Evolutionary conservation across 169 alveolate genomes (phyloP), one percentile per base, ranked within the genome.

Genomic region (Babesia sp.): DNA sequence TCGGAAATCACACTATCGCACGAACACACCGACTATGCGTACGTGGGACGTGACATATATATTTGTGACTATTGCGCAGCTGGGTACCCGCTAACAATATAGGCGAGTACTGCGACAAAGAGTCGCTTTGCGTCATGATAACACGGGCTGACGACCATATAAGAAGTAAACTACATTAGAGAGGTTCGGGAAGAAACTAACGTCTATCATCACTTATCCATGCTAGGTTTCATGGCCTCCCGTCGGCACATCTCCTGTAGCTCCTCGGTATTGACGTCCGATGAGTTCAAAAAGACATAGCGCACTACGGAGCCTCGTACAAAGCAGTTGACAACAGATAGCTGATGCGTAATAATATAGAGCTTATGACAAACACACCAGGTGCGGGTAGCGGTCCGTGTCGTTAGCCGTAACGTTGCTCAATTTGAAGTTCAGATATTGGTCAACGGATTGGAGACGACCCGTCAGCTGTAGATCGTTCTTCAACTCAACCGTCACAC

Each of bases 241-340:
- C 92, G 93, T 71, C 94, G 90, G 64, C 98, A 95, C 51, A 95
- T 94, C 54, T 93, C 96, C 76, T 92, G 96, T 42, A 95, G 81
- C 59, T 93, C 93, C 55, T 94, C 96, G 16, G 91, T 72, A 82
- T 96, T 94, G 50, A 96, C 92, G 51, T 94, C 97, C 6, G 92
- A 84, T 22, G 94, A 90, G 14, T 93, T 95, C 37, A 96, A 73
- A 73, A 93, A 96, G 29, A 96, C 92, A 75, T 96, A 96, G 46
- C 98, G 93, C 3, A 96, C 97, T 16, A 94, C 97, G 18, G 97
- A 93, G 50, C 99, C 99, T 57, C 99, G 85, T 4, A 96, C 94
- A 63, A 96, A 96, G 78, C 98, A 93, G 72, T 93, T 94, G 79
- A 94, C 91, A 22, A 95, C 88, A 5, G 97, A 77, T 51, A 69